These are phyloP conservation scores for Boletus tylopilopsis DNA, from an alignment of 768 basidiomycete species.

Conservation along the genomic window DNA sequence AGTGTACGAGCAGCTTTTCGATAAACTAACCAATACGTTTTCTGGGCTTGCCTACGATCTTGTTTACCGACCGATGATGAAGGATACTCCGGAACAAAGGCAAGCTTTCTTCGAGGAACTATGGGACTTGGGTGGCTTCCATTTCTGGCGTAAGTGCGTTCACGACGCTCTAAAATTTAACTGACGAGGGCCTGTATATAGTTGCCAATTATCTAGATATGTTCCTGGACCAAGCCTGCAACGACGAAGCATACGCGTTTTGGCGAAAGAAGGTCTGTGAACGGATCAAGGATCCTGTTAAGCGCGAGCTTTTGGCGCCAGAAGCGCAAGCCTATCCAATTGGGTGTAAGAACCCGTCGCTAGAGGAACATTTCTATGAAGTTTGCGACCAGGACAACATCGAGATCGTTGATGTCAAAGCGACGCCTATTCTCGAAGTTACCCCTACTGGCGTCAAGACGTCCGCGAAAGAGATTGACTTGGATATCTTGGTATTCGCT, in stretches of 20 bases:
- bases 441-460: constrained; percentile 5
- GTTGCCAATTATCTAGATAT: constrained; percentile 5
- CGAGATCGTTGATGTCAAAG: constrained; percentile 10
- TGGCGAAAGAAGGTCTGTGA: constrained; percentile 5
- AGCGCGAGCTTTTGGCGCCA: constrained; percentile 9
- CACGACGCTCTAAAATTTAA: too few relatives aligned
- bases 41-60: neutral
- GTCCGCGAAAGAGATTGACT: neutral
- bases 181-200: neutral
- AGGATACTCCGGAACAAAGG: constrained; percentile 3
- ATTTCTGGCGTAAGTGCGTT: constrained; percentile 4
- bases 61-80: constrained; percentile 11
- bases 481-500: constrained; percentile 8
- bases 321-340: constrained; percentile 3
- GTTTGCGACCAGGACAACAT: constrained; percentile 8
- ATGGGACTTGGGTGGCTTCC: constrained; percentile 1
- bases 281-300: constrained; percentile 6
- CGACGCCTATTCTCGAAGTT: constrained; percentile 6
- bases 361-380: constrained; percentile 10
- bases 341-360: constrained; percentile 6
- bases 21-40: constrained; percentile 2
- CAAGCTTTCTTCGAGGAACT: constrained; percentile 5
- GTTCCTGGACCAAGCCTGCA: neutral
- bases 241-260: constrained; percentile 3
- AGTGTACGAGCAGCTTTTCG: constrained; percentile 4